Base-by-base conservation (phyloP, 2,329 filamentous ascomycete species). In the Cladophialophora chaetospira region DNA sequence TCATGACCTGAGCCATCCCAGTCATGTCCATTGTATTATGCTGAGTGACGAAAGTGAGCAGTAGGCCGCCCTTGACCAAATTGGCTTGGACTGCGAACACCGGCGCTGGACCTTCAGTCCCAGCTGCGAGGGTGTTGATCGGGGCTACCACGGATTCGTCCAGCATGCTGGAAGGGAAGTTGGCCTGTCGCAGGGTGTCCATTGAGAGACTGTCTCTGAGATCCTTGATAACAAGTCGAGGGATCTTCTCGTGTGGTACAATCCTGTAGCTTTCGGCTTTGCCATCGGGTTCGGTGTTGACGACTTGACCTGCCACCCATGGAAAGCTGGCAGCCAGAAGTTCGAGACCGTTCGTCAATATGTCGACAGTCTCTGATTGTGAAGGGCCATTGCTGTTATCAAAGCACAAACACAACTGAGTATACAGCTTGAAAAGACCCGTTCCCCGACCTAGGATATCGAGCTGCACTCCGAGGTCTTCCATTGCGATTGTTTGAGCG, bases 11-110 rank as follows among this genome's bases (percentile, higher is more conserved):
- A 2, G 69, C 77, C 60, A 79, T 75, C 1, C 79, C 81, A 1
- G 71, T 72, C 68, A 79, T 77, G 53, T 84, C 82, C 73, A 82
- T 78, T 0, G 70, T 66, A 4, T 73, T 72, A 60, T 84, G 82
- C 21, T 81, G 74, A 5, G 70, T 73, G 25, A 72, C 72, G 21
- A 82, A 69, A 2, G 76, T 79, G 6, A 84, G 70, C 1, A 84
- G 58, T 0, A 84, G 62, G 0, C 80, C 81, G 3, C 75, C 79
- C 1, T 61, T 50, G 33, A 83, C 74, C 51, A 81, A 76, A 45
- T 73, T 82, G 1, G 72, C 72, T 60, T 82, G 80, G 1, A 81
- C 57, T 0, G 77, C 58, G 38, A 83, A 66, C 0, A 82, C 79
- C 3, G 74, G 74, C 15, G 67, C 64, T 17, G 52, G 36, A 9